Evolutionary conservation across 345 rosid species (phyloP).

Genomic region (Syzygium jambos): DNA sequence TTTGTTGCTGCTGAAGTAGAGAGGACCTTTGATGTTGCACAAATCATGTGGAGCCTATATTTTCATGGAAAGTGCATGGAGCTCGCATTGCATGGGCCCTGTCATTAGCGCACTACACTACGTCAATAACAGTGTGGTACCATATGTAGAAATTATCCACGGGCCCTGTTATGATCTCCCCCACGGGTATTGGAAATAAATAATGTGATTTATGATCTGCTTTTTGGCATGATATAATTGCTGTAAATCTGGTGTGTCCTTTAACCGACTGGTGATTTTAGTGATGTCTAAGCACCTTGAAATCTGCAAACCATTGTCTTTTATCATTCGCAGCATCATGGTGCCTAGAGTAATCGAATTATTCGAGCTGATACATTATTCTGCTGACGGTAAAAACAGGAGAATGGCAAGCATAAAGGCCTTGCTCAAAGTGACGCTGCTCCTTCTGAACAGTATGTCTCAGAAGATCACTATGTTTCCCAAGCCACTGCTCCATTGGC

Average conservation of each 20-base stretch:
- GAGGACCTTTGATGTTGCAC: background rate
- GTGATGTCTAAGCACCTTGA: background rate
- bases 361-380: background rate
- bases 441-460: constrained; percentile 40
- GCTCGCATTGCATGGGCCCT: background rate
- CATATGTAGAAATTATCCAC: background rate
- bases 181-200: too few relatives aligned
- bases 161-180: too few relatives aligned
- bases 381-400: constrained; percentile 27
- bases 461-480: constrained; percentile 31
- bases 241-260: background rate
- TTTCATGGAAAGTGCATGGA: background rate
- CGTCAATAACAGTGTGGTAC: background rate
- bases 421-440: constrained; percentile 22
- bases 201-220: background rate
- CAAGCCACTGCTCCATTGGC: constrained; percentile 24
- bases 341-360: background rate
- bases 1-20: background rate
- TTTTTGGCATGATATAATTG: background rate
- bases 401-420: constrained; percentile 43
- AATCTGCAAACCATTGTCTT: background rate
- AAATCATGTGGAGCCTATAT: background rate
- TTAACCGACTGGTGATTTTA: background rate
- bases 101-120: background rate
- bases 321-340: background rate